A percentile compares a stretch with the other conserved stretches of the same genome.
phyloP scores from a whole-genome alignment of 179 eudicot genomes.

The Spinacia oleracea region DNA sequence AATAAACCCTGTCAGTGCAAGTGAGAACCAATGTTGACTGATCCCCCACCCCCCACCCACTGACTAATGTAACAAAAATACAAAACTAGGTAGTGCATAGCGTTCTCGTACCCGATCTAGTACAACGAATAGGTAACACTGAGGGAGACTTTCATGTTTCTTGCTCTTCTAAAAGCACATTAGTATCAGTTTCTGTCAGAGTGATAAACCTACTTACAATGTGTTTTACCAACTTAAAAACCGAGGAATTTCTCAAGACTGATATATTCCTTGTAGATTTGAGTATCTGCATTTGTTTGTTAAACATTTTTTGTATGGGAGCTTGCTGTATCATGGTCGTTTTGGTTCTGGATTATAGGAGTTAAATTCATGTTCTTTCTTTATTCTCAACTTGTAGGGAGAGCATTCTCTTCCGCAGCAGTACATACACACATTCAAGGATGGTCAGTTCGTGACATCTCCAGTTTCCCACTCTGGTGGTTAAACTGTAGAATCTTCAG shows the following conservation, averaged over 20 bases:
- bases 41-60: too few species aligned
- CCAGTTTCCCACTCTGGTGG: constrained; percentile 94
- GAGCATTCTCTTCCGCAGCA: constrained; percentile 97
- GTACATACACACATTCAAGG: constrained; percentile 68
- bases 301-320: neutral
- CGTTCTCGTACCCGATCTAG: too few species aligned
- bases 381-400: constrained; percentile 46
- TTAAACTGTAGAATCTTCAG: constrained; percentile 30
- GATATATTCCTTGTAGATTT: neutral
- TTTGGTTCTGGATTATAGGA: neutral
- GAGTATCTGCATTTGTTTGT: neutral
- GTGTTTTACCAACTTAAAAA: neutral
- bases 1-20: neutral
- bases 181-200: neutral
- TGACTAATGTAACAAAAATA: too few species aligned
- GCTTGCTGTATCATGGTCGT: neutral
- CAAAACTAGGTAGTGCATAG: too few species aligned
- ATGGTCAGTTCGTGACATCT: constrained; percentile 81
- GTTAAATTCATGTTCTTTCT: neutral
- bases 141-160: neutral
- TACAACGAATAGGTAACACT: too few species aligned
- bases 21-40: too few species aligned
- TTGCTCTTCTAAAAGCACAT: neutral
- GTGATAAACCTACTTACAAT: neutral
- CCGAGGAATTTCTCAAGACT: constrained; percentile 2